phyloP scores from a whole-genome alignment of 495 filamentous ascomycete species.

The Pyronema omphalodes region DNA sequence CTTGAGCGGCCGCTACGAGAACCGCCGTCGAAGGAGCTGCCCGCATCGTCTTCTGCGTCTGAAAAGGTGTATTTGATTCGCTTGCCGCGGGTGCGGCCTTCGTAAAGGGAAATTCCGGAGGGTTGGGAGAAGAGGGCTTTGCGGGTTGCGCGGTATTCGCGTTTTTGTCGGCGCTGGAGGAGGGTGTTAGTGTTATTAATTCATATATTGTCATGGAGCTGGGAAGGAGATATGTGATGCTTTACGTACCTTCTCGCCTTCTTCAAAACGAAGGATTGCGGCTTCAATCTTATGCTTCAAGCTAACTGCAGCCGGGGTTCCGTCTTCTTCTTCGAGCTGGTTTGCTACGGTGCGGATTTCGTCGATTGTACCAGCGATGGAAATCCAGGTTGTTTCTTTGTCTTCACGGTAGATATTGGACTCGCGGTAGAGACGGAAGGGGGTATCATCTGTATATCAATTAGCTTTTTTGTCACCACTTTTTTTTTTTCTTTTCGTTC shows the following conservation, averaged over 20 bases:
- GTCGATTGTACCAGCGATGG: conserved; percentile 73
- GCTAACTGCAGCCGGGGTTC: conserved; percentile 54
- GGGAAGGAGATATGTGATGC: conserved; percentile 7
- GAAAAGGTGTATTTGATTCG: conserved; percentile 91
- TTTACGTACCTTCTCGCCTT: conserved; percentile 76
- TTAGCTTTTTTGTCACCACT: too few relatives aligned
- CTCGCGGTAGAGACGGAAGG: conserved; percentile 87
- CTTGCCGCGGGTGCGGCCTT: conserved; percentile 90
- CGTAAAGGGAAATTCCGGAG: conserved; percentile 78
- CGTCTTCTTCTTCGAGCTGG: conserved; percentile 55
- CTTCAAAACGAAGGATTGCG: conserved; percentile 85
- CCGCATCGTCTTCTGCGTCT: conserved; percentile 63
- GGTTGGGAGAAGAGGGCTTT: conserved; percentile 78
- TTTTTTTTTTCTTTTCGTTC: too few relatives aligned
- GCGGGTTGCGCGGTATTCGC: conserved; percentile 72
- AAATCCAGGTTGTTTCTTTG: conserved; percentile 74
- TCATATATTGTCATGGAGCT: too few relatives aligned
- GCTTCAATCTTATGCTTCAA: conserved; percentile 59
- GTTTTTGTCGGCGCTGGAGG: conserved; percentile 64
- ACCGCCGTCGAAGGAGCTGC: conserved; percentile 28
- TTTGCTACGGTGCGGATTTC: conserved; percentile 58
- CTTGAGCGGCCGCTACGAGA: conserved; percentile 31
- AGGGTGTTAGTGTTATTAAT: conserved; percentile 24
- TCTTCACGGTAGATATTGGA: conserved; percentile 49
- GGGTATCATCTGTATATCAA: conserved; percentile 56